Base-by-base conservation (phyloP, 2,329 filamentous ascomycete genomes). In the Elsinoe australis region DNA sequence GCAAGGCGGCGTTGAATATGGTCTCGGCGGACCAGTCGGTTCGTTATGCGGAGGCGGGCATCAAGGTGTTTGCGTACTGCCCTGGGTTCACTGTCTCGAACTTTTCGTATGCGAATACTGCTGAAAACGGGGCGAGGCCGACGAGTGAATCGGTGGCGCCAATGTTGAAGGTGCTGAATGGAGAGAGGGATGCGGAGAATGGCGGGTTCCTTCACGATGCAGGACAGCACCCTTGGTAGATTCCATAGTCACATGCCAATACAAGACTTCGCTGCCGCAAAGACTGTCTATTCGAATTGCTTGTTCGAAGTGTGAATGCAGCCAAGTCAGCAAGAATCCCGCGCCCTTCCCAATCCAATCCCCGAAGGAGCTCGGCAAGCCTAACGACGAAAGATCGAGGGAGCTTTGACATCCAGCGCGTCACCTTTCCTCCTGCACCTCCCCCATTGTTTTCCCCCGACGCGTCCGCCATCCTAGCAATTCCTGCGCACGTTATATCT, bases 1-100 rank as follows among this genome's bases (percentile, higher is more conserved):
- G 59, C 21, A 69, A 69, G 51, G 58, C 64, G 3, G 67, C 67
- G 2, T 49, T 67, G 52, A 67, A 67, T 29, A 68, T 69, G 65
- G 49, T 68, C 9, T 59, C 57, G 6, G 58, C 59, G 9, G 61
- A 57, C 38, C 55, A 58, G 41, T 52, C 52, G 21, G 58, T 60
- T 3, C 59, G 60, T 31, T 60, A 55, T 22, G 53, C 44, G 1
- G 18, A 49, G 9, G 17, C 39, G 2, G 61, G 61, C 0, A 56
- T 67, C 50, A 69, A 64, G 51, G 61, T 68, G 0, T 67, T 65
- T 50, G 56, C 61, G 5, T 68, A 60, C 41, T 62, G 62, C 53
- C 67, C 66, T 0, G 66, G 65, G 0, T 69, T 67, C 47, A 66
- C 61, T 0, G 56, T 60, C 9, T 62, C 58, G 3, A 64, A 66